Evolutionary conservation across 306 rosid genomes (phyloP), one percentile per base, ranked within the genome.

Genomic region (Prunus mira): DNA sequence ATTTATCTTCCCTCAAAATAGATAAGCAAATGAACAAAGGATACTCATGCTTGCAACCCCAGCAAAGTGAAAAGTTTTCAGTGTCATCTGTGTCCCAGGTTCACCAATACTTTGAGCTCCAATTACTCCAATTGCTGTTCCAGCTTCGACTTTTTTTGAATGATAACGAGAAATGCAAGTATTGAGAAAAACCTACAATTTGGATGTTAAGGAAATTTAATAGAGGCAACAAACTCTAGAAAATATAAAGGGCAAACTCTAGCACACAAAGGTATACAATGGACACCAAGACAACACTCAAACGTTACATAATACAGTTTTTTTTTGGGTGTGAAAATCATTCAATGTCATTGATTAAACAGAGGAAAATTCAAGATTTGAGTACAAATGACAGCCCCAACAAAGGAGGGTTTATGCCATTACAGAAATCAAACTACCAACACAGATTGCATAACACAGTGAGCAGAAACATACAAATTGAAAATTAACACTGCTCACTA

Each of bases 41-140:
- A 93, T 93, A 94, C 97, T 94, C 97, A 94, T 94, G 98, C 98
- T 94, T 65, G 97, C 97, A 89, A 94, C 97, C 83, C 98, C 98
- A 77, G 98, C 98, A 85, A 92, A 92, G 83, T 94, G 98, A 82
- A 94, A 94, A 73, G 96, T 94, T 88, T 91, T 94, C 75, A 94
- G 78, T 55, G 97, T 92, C 98, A 94, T 92, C 79, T 94, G 98
- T 34, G 98, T 92, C 87, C 98, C 98, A 69, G 98, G 98, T 62
- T 94, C 98, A 73, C 98, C 98, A 82, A 94, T 94, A 88, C 98
- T 94, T 81, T 91, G 97, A 79, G 96, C 98, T 80, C 98, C 98
- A 81, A 92, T 91, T 64, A 92, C 96, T 75, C 98, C 97, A 71
- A 92, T 87, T 22, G 97, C 96, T 76, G 96, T 89, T 83, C 98